Evolutionary conservation across 2,329 filamentous ascomycete species (phyloP).

Genomic region (Apiospora saccharicola): DNA sequence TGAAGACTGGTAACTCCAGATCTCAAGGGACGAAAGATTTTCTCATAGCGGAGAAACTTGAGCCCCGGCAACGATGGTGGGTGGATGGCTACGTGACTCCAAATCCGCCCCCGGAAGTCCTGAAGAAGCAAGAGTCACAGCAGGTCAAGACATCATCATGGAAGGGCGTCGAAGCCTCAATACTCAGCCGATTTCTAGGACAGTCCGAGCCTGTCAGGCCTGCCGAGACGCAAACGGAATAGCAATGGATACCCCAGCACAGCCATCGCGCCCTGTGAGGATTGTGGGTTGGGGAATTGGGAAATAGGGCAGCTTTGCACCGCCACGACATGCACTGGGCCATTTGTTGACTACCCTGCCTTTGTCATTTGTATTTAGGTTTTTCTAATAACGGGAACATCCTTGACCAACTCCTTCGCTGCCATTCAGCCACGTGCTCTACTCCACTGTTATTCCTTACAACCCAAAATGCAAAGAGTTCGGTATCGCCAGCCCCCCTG

Average conservation of each 20-base stretch:
- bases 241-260: background rate
- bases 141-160: no score
- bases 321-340: no score
- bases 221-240: background rate
- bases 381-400: background rate
- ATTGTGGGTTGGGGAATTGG: background rate
- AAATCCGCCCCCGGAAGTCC: background rate
- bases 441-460: background rate
- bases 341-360: no score
- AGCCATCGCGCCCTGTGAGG: background rate
- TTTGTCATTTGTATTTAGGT: background rate
- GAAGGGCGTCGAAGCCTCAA: rapidly evolving
- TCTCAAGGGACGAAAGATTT: background rate
- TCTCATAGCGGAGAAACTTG: conserved; percentile 10
- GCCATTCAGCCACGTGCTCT: background rate
- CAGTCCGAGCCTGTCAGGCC: background rate
- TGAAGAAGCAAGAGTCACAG: no score
- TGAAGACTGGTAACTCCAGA: background rate
- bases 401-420: background rate
- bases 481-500: background rate
- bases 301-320: no score
- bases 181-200: background rate
- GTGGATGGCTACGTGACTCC: conserved; percentile 20
- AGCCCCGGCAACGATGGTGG: conserved; percentile 18
- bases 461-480: background rate